A percentile compares a stretch with the other conserved stretches of the same genome.
Evolutionary conservation across 2,329 filamentous ascomycete species (phyloP).

Genomic region (Penicillium carneum): DNA sequence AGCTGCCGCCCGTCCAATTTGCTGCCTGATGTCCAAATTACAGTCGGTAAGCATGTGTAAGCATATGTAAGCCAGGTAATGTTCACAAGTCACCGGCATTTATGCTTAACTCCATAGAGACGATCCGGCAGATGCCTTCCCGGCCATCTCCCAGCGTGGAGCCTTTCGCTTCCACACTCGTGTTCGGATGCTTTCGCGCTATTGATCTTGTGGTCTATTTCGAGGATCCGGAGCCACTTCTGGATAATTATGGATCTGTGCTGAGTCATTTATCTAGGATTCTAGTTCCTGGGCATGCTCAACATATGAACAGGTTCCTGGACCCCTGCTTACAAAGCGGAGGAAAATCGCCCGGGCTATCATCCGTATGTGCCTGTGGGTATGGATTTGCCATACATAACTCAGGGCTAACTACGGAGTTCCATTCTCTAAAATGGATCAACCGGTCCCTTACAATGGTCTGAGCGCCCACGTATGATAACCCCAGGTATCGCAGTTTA

Average conservation of each 20-base stretch:
- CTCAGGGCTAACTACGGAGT: not conserved
- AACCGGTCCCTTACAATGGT: not conserved
- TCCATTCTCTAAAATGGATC: not conserved
- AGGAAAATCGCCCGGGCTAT: not conserved
- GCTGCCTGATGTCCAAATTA: constrained; percentile 29
- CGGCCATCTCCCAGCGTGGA: constrained; percentile 8
- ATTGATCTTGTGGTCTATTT: constrained; percentile 17
- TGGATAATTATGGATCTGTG: constrained; percentile 1
- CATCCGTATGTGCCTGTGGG: not conserved
- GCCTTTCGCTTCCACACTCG: constrained; percentile 4
- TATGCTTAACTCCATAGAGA: constrained; percentile 20
- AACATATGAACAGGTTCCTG: not conserved
- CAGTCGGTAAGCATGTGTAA: not conserved
- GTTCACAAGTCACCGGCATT: constrained; percentile 23
- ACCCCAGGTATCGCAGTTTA: not conserved
- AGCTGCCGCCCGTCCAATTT: constrained; percentile 23
- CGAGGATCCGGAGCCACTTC: not conserved
- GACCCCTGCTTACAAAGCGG: constrained; percentile 9
- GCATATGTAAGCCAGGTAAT: constrained; percentile 9
- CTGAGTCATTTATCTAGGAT: not conserved
- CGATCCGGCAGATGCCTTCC: constrained; percentile 15
- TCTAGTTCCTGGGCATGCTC: not conserved
- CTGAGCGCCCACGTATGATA: not conserved
- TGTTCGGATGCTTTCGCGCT: constrained; percentile 8
- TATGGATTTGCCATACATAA: not conserved